Base-by-base conservation (phyloP, 2,329 filamentous ascomycete species). In the Xenoacremonium recifei region DNA sequence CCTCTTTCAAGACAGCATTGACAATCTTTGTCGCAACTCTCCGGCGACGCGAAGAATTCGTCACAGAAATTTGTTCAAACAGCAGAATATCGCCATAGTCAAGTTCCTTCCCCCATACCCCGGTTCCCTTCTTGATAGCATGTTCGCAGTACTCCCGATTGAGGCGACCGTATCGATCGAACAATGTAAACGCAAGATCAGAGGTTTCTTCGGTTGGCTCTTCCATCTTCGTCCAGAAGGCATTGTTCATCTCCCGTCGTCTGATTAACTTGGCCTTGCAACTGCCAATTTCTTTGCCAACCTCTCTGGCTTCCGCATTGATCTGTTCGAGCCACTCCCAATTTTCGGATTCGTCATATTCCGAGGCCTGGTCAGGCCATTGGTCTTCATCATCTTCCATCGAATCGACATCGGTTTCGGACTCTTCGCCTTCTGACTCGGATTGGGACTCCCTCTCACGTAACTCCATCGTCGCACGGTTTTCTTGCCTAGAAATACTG, bases 111-210 rank as follows among this genome's bases (percentile, higher is more conserved):
- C 19, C 35, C 43, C 43, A 45, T 6, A 39, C 21, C 15, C 43
- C 43, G 13, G 43, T 41, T 6, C 39, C 43, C 12, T 29, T 30
- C 23, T 36, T 38, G 21, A 36, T 12, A 2, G 30, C 19, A 20
- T 45, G 43, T 5, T 35, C 16, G 18, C 17, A 36, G 5, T 21
- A 21, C 10, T 42, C 23, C 16, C 21, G 15, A 5, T 31, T 15
- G 6, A 45, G 39, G 6, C 35, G 18, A 6, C 43, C 43, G 12
- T 42, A 45, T 16, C 43, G 31, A 18, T 45, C 43, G 32, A 45
- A 45, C 4, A 45, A 16, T 4, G 33, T 29, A 15, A 30, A 36
- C 12, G 16, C 35, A 7, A 41, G 38, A 2, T 31, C 18, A 6
- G 19, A 16, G 3, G 31, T 38, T n/a, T 25, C 12, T 16, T 21